Evolutionary conservation across 495 filamentous ascomycete genomes (phyloP).

Genomic region (Penicillium turbatum): DNA sequence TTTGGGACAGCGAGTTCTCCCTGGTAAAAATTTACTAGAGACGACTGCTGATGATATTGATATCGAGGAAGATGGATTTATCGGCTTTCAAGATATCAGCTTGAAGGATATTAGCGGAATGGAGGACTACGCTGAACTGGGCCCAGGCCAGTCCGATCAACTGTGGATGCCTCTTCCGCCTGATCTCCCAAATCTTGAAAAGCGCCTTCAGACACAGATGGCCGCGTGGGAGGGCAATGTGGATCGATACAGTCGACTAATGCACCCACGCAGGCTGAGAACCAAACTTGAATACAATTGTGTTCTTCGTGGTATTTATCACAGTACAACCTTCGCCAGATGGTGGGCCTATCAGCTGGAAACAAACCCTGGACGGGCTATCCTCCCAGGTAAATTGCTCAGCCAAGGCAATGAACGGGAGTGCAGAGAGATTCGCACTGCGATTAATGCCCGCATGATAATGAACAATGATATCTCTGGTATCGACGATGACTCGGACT

Average conservation of each 20-base stretch:
- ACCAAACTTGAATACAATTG: slow-evolving; percentile 15
- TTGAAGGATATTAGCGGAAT: slow-evolving; percentile 7
- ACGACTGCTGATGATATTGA: slow-evolving; percentile 15
- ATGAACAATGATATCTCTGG: slow-evolving; percentile 23
- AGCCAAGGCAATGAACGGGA: slow-evolving; percentile 12
- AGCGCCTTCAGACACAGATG: slow-evolving; percentile 23
- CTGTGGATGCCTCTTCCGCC: slow-evolving; percentile 24
- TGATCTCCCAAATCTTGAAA: slow-evolving; percentile 26
- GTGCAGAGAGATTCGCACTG: slow-evolving; percentile 13
- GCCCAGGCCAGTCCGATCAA: slow-evolving; percentile 11
- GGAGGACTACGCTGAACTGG: slow-evolving; percentile 11
- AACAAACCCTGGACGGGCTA: slow-evolving; percentile 10
- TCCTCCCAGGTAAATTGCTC: slow-evolving; percentile 14
- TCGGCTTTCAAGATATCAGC: slow-evolving; percentile 13
- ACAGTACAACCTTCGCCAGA: slow-evolving; percentile 24
- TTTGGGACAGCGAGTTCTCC: slow-evolving; percentile 12
- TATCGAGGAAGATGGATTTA: slow-evolving; percentile 22
- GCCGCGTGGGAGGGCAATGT: slow-evolving; percentile 27
- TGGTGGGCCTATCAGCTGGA: slow-evolving; percentile 25
- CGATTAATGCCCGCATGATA: slow-evolving; percentile 23
- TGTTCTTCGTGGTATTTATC: slow-evolving; percentile 25
- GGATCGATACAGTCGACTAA: slow-evolving; percentile 26
- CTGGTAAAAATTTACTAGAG: slow-evolving; percentile 13
- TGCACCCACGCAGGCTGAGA: slow-evolving; percentile 16
- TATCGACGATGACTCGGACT: slow-evolving; percentile 15